Base-by-base conservation (phyloP, 2,329 filamentous ascomycete species). In the Fusarium austroafricanum region DNA sequence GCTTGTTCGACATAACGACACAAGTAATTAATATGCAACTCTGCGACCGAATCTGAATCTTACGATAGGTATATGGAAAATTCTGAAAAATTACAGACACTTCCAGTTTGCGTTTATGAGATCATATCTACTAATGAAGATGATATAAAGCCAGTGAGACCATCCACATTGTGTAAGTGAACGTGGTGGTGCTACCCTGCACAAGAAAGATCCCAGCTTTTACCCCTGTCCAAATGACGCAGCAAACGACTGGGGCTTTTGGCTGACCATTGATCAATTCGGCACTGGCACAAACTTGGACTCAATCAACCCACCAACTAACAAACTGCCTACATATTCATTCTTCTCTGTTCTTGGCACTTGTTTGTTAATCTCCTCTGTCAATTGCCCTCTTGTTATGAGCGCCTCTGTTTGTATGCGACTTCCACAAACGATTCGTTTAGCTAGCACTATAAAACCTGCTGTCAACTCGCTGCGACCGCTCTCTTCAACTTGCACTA, bases 191-290 rank as follows among this genome's bases (percentile, higher is more conserved):
- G 21, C 35, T 63, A 63, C 57, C 60, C 60, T 63, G 43, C 28
- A 63, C 17, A 31, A 51, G 56, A 49, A 31, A 51, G 56, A 49
- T 46, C 47, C 47, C 21, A 17, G 42, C 38, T 40, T 18, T 2
- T 17, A 53, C 45, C 59, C 65, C 37, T 68, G 65, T 50, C 29
- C 3, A 6, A 20, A 61, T 65, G 55, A 65, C 60, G 61, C 50
- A 54, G 40, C 55, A 56, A 58, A 49, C 54, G 17, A 42, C 53
- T 26, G 43, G 55, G 55, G 45, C 21, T 29, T 39, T 50, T 55
- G 37, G 65, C 54, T 68, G 65, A 61, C 65, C 26, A 68, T 65
- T 65, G 42, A 43, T 31, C 21, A 39, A 42, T 29, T 49, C 45
- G 33, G 35, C 39, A 68, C 43, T 57, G 60, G 65, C 9, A 53